Evolutionary conservation across 495 filamentous ascomycete genomes (phyloP), one percentile per base, ranked within the genome.

Genomic region (Aspergillus affinis): DNA sequence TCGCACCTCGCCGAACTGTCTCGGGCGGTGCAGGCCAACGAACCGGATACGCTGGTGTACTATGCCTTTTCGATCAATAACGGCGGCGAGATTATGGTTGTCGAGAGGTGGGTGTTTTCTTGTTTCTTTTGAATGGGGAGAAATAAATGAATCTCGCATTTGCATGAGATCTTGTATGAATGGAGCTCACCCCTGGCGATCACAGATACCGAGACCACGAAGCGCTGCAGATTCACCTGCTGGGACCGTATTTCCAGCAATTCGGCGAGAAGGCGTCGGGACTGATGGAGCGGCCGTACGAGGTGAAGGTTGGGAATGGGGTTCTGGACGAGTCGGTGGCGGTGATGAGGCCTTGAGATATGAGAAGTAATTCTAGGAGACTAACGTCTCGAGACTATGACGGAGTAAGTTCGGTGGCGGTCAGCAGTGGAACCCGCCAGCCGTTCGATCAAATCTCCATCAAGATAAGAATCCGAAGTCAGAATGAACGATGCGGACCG

Each of bases 11-110:
- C 65, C 17, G 61, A 67, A 30, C 54, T 75, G n/a, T 60, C 61
- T 46, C 61, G 65, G 26, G 59, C 71, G 29, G 71, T 74, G 6
- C 64, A 72, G 59, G 66, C 64, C 19, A 51, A 72, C 17, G 73
- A 75, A 26, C 71, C 73, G 13, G 65, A 67, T n/a, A 74, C 71
- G 17, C 57, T 75, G 15, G 44, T 74, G 45, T 75, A 75, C 58
- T 71, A 72, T 41, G 63, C 69, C 18, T 69, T 69, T 18, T 41
- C 54, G 5, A 63, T 72, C 18, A 59, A 60, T 9, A 65, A 67
- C 18, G 68, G 69, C 29, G 65, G 69, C 7, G 71, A 72, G 50
- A 69, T 75, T 47, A 63, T 71, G n/a, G 64, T 74, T 19, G 63
- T 75, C 4, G 71, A 75, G 57, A 64, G 69, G 73, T 75, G 27